These are phyloP conservation scores for Geotrichum carabidarum DNA, from an alignment of 1,139 yeast genomes.

Conservation along the genomic window DNA sequence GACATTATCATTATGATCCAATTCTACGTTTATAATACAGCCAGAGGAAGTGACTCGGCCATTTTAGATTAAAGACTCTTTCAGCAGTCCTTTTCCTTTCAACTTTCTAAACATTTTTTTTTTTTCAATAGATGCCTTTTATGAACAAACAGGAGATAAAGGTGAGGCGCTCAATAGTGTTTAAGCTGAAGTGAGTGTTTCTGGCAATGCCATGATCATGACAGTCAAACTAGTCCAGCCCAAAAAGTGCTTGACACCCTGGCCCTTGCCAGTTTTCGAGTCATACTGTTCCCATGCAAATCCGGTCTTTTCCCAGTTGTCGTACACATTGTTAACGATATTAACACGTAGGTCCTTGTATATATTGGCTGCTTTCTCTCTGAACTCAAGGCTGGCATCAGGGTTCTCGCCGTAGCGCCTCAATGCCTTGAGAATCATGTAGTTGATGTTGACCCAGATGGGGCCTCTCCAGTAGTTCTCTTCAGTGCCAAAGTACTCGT, in stretches of 20 bases:
- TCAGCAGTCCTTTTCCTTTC: background rate
- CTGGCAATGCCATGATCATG: constrained; percentile 77
- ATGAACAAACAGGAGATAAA: background rate
- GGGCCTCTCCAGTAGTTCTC: constrained; percentile 98
- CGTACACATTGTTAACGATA: constrained; percentile 60
- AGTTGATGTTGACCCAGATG: constrained; percentile 89
- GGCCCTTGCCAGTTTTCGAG: constrained; percentile 66
- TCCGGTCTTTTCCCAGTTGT: constrained; percentile 70
- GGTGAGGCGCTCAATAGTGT: background rate
- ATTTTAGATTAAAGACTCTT: constrained; percentile 7
- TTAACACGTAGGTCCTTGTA: constrained; percentile 60
- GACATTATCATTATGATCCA: constrained; percentile 60
- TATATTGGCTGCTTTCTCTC: constrained; percentile 42
- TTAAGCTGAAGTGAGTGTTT: constrained; percentile 25
- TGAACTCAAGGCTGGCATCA: constrained; percentile 25
- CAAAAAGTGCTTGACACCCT: constrained; percentile 81
- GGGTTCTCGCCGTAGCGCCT: constrained; percentile 44
- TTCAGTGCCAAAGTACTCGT: constrained; percentile 61
- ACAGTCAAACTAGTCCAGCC: constrained; percentile 92
- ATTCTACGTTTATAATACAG: constrained; percentile 52
- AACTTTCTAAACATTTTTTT: background rate
- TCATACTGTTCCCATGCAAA: constrained; percentile 90
- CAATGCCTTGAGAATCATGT: constrained; percentile 68
- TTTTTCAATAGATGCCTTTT: background rate
- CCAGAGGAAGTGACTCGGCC: constrained; percentile 7